Conservation (phyloP, 345 rosid species). For the Arabidopsis arenosa region DNA sequence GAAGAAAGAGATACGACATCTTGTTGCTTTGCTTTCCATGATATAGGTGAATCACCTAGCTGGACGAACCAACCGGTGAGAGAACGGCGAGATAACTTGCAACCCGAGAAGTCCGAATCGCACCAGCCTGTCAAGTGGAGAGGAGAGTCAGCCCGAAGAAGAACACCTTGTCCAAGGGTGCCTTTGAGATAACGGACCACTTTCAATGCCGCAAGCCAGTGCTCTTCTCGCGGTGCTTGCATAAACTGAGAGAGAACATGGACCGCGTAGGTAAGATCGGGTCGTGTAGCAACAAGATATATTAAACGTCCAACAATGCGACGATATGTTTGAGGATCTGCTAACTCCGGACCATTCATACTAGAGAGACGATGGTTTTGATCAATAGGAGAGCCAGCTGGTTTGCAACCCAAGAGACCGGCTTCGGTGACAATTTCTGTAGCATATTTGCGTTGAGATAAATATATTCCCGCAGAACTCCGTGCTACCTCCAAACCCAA, state of each 20-base stretch:
- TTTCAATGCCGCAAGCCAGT: neutral
- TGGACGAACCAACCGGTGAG: neutral
- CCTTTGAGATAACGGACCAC: too few relatives aligned
- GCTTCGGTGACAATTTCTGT: neutral
- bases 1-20: neutral
- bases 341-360: too few relatives aligned
- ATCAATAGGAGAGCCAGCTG: neutral
- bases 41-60: neutral
- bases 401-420: too few relatives aligned
- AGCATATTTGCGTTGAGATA: neutral
- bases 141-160: neutral
- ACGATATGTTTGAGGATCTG: neutral
- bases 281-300: neutral
- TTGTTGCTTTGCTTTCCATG: neutral
- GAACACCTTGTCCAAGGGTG: too few relatives aligned
- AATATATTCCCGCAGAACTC: neutral
- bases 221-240: neutral
- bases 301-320: neutral
- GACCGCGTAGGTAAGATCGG: neutral
- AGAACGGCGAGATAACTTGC: neutral
- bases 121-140: neutral
- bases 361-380: neutral
- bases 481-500: neutral
- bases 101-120: neutral
- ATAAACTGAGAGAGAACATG: neutral